Evolutionary conservation across 352 stramenopile species (phyloP).

Genomic region (Pythium graminicola): DNA sequence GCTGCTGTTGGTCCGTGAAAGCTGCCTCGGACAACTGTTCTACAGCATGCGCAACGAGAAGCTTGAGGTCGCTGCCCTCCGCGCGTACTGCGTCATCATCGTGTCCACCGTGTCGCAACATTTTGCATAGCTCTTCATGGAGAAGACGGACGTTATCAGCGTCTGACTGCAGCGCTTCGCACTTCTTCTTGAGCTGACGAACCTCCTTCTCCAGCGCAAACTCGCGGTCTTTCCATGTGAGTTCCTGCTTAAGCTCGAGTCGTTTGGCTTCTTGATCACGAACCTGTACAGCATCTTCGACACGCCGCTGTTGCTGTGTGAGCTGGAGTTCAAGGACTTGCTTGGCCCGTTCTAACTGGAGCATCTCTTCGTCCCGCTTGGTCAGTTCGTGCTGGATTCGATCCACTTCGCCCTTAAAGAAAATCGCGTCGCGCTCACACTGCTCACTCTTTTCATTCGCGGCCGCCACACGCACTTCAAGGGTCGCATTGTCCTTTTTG

Average conservation of each 20-base stretch:
- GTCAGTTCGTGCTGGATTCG: conserved; percentile 27
- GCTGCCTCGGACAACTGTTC: background rate
- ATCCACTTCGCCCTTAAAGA: conserved; percentile 41
- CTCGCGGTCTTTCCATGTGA: conserved; percentile 28
- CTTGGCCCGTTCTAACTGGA: conserved; percentile 22
- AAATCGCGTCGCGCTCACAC: conserved; percentile 28
- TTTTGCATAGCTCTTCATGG: conserved; percentile 31
- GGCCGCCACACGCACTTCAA: conserved; percentile 35
- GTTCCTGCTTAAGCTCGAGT: conserved; percentile 23
- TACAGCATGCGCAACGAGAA: conserved; percentile 27
- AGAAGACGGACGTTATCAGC: conserved; percentile 24
- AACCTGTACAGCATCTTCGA: conserved; percentile 21
- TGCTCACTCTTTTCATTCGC: conserved; percentile 32
- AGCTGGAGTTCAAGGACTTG: conserved; percentile 24
- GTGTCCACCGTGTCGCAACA: conserved; percentile 17
- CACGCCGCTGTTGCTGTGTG: conserved; percentile 14
- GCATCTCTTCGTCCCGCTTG: conserved; percentile 27
- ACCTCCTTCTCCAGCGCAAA: conserved; percentile 24
- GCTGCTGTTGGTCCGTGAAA: conserved; percentile 3
- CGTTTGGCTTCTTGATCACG: conserved; percentile 20
- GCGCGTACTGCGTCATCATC: background rate
- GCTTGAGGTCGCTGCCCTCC: conserved; percentile 24
- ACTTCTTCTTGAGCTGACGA: conserved; percentile 20
- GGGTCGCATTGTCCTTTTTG: conserved; percentile 47
- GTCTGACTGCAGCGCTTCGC: conserved; percentile 6